phyloP scores from a whole-genome alignment of 306 rosid genomes.

The Oemleria cerasiformis region DNA sequence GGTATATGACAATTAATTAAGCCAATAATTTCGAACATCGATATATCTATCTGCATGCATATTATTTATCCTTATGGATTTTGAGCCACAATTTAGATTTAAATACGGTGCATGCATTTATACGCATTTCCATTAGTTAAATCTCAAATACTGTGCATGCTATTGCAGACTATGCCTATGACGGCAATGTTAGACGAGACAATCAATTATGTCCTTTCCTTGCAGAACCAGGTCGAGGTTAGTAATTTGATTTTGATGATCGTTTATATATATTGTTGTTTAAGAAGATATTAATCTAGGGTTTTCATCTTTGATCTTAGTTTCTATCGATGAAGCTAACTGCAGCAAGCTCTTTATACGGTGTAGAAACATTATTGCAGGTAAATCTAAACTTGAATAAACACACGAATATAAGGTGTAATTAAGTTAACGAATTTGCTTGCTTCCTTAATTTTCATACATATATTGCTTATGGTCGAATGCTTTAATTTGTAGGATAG shows the following conservation, averaged over 20 bases:
- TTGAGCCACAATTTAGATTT: no score
- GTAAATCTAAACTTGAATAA: conserved; percentile 20
- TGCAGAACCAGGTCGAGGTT: conserved; percentile 95
- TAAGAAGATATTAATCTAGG: not conserved
- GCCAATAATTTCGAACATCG: no score
- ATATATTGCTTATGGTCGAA: no score
- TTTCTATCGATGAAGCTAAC: conserved; percentile 90
- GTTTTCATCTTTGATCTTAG: conserved; percentile 29
- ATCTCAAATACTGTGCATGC: no score
- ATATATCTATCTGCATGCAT: no score
- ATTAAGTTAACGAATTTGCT: no score
- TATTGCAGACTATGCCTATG: conserved; percentile 84
- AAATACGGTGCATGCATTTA: no score
- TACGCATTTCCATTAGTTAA: no score
- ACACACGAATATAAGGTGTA: no score
- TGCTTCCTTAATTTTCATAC: no score
- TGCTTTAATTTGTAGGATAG: conserved; percentile 37
- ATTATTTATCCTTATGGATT: no score
- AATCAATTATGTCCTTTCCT: conserved; percentile 93
- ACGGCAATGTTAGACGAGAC: conserved; percentile 97
- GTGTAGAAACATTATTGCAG: conserved; percentile 64
- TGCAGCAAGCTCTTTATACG: conserved; percentile 76
- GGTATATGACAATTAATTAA: conserved; percentile 43
- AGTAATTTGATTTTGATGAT: not conserved
- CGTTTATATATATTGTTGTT: not conserved